Evolutionary conservation across 78 protist genomes (phyloP).

Genomic region (Anaeramoeba ignava): DNA sequence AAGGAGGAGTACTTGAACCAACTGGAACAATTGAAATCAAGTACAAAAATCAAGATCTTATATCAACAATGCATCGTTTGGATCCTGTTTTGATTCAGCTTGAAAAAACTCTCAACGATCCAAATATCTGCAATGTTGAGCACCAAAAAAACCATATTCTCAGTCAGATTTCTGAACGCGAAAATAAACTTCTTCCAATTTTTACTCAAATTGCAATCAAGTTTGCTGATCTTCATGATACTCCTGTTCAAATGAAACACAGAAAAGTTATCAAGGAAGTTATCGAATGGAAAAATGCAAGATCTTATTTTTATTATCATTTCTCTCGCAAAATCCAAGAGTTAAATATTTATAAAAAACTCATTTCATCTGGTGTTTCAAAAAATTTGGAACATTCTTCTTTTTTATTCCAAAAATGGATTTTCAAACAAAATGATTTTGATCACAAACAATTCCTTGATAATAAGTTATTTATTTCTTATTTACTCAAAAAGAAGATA

Average conservation of each 20-base stretch:
- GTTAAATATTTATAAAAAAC: too few relatives aligned
- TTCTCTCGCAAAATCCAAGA: constrained; percentile 49
- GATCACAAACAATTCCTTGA: too few relatives aligned
- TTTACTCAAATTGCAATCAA: constrained; percentile 69
- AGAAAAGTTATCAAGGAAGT: constrained; percentile 58
- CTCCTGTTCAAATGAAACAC: constrained; percentile 84
- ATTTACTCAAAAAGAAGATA: too few relatives aligned
- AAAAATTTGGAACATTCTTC: too few relatives aligned
- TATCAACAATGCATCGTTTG: constrained; percentile 54
- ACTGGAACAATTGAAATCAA: constrained; percentile 73
- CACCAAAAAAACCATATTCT: not conserved
- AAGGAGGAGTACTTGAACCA: constrained; percentile 91
- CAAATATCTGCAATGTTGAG: constrained; percentile 10
- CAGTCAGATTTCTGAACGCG: constrained; percentile 16
- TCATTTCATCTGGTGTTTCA: too few relatives aligned
- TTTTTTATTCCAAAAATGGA: too few relatives aligned
- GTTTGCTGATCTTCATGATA: constrained; percentile 89
- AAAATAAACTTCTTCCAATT: constrained; percentile 49
- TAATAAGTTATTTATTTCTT: too few relatives aligned
- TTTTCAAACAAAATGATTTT: too few relatives aligned
- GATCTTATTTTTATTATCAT: constrained; percentile 58
- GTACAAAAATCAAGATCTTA: constrained; percentile 45
- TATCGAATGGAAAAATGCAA: constrained; percentile 60
- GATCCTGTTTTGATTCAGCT: constrained; percentile 28
- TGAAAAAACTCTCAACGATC: not conserved